Base-by-base conservation (phyloP, 176 grass and related monocot species). In the Oryza meridionalis region DNA sequence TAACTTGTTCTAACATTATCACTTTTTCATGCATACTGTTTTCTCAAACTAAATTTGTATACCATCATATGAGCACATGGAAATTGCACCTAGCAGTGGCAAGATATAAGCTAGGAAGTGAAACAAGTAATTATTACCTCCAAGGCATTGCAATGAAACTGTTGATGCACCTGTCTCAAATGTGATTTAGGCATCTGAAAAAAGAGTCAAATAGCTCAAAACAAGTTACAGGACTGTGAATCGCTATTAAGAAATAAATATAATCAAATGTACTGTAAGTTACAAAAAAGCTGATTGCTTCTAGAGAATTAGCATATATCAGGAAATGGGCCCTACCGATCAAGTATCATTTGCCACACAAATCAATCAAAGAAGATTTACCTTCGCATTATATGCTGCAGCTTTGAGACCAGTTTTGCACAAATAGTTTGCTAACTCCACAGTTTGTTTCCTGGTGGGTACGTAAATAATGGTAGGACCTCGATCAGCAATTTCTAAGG, bases 311-410 rank as follows among this genome's bases (percentile, higher is more conserved):
- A 55, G 50, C 37, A 74, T 29, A 15, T 11, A 87, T 55, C 43
- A 65, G 40, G 38, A 78, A 44, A 33, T 82, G 44, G 47, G 53
- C 44, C 59, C 55, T 84, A 95, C 19, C 9, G 2, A 58, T 58
- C 7, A 2, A 58, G 53, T 58, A 6, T 58, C 14, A 2, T n/a
- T 58, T 58, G 2, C 53, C 19, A 58, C 17, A 58, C 17, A 58
- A n/a, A 58, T 58, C 53, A 58, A n/a, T 4, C 4, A 51, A 51
- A 51, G 49, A 51, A 0, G 6, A 58, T 58, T 58, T 58, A 58
- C 95, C 92, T 98, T 95, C 88, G 95, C 95, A 92, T 98, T 90
- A 90, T 98, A 98, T 70, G 95, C 90, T 88, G 92, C 92, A 83
- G 95, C 95, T 88, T 27, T 98, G 26, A 98, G 82, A 81, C 92